Base-by-base conservation (phyloP, 192 early-diverging fungal genomes). In the Neocallimastix lanati region DNA sequence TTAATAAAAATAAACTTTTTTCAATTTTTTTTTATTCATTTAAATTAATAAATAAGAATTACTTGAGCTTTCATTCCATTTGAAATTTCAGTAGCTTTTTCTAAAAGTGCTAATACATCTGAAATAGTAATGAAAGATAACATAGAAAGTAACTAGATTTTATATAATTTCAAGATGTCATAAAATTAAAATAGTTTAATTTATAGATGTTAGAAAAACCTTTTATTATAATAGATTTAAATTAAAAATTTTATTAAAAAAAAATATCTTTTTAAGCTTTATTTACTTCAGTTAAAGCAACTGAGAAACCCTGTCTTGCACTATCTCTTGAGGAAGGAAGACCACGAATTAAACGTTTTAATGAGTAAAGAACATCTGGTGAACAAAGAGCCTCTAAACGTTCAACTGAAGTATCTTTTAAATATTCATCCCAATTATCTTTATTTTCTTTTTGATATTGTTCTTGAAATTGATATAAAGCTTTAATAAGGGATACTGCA, bases 291-390 rank as follows among this genome's bases (percentile, higher is more conserved):
- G 94, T 92, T 76, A 99, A 88, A 13, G 94, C 94, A n/a, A 97
- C 86, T 25, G 96, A 90, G 85, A 96, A 99, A 12, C 98, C 98
- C 79, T 98, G 96, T 76, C 98, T 87, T 18, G 98, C 96, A 27
- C 92, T 95, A 77, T 94, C 90, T 40, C 96, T 89, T 14, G 92
- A 89, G 76, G 92, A 93, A 29, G 94, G 89, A 67, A 99, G 86
- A 79, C 98, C 98, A 81, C 93, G 86, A 78, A 97, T 85, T 76
- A 99, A 87, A 79, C 98, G 92, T 83, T 91, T 91, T 16, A 97
- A 82, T 0, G 92, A 93, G 81, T 99, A 99, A 13, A 92, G 83
- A 25, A 98, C 92, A 80, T 96, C 95, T 58, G 89, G 88, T 21
- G 93, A 90, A 82, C 90, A 93, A 40, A 86, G 82, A 79, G 82